Base-by-base conservation (phyloP, 1,284 basidiomycete genomes). In the Wolfiporia cocos region DNA sequence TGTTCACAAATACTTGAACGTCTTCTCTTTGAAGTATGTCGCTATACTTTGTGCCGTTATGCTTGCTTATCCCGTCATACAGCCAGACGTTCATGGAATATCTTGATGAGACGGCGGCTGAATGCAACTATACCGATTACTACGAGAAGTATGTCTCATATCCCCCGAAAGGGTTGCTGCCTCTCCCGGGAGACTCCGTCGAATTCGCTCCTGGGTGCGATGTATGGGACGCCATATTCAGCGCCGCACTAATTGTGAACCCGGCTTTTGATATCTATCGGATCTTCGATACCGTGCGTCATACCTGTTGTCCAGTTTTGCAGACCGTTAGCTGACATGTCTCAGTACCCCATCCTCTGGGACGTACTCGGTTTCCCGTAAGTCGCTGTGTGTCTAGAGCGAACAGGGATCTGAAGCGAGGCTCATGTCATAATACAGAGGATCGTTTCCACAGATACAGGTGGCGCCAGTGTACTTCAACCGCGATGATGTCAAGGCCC, bases 301-400 rank as follows among this genome's bases (percentile, higher is more conserved):
- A 15, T 17, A 29, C 18, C 5, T n/a, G 17, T 19, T 10, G 37
- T 11, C 2, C 14, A 15, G 14, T 23, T 3, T 40, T 29, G 49
- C 34, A 17, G 9, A 2, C 34, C 3, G 20, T 33, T 14, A 22
- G 17, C 3, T 28, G 18, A 14, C 22, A 24, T 30, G 43, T 34
- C 59, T 12, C 51, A 68, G 62, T 74, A 66, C 49, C 74, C 75
- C 0, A 58, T 84, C 28, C 64, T 81, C 10, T 87, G 80, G 81
- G 84, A 88, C 49, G 80, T 86, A 4, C 76, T 88, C 26, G 86
- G 83, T 12, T 84, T 82, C 68, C 84, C 84, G 74, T 82, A 53
- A 33, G 73, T 58, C 10, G 19, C 46, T 36, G 10, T 11, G 43
- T 21, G 21, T 15, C 11, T 21, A 35, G 32, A n/a, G n/a, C 6